These are phyloP conservation scores for Peronosclerospora sorghi DNA, from an alignment of 352 stramenopile species.

Conservation along the genomic window DNA sequence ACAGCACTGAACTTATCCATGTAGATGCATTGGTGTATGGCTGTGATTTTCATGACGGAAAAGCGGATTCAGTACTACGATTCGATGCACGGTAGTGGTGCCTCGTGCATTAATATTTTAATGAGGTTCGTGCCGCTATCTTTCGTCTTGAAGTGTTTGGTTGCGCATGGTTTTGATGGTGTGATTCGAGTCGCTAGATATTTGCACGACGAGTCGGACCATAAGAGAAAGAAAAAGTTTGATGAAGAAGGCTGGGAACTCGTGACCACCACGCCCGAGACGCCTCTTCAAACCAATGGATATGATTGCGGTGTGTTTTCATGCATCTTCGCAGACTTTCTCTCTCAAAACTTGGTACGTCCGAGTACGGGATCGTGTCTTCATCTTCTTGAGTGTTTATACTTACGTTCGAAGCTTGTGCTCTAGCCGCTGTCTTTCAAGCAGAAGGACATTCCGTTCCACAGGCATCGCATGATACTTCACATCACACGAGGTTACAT, in stretches of 20 bases:
- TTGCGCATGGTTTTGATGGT: neutral
- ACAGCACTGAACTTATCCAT: neutral
- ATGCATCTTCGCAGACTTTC: conserved; percentile 78
- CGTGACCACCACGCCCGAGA: conserved; percentile 41
- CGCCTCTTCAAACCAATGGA: conserved; percentile 71
- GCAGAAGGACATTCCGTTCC: conserved; percentile 80
- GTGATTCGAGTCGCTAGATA: conserved; percentile 30
- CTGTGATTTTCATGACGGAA: conserved; percentile 79
- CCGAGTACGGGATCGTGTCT: neutral
- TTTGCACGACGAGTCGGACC: conserved; percentile 70
- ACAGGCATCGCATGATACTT: conserved; percentile 73
- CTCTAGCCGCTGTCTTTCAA: conserved; percentile 47
- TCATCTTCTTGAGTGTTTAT: too few species aligned
- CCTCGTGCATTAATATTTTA: conserved; percentile 58
- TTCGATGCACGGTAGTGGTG: conserved; percentile 68
- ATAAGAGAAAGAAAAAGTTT: conserved; percentile 76
- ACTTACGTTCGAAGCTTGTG: neutral
- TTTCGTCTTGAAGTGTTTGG: neutral
- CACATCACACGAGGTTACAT: conserved; percentile 53
- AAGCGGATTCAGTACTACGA: conserved; percentile 87
- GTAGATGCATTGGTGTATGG: conserved; percentile 81
- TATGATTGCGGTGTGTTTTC: conserved; percentile 82
- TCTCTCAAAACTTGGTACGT: conserved; percentile 54
- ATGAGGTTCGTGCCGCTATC: conserved; percentile 23
- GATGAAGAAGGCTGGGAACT: conserved; percentile 53